phyloP scores from a whole-genome alignment of 768 basidiomycete genomes.

The Mycena leptocephala region DNA sequence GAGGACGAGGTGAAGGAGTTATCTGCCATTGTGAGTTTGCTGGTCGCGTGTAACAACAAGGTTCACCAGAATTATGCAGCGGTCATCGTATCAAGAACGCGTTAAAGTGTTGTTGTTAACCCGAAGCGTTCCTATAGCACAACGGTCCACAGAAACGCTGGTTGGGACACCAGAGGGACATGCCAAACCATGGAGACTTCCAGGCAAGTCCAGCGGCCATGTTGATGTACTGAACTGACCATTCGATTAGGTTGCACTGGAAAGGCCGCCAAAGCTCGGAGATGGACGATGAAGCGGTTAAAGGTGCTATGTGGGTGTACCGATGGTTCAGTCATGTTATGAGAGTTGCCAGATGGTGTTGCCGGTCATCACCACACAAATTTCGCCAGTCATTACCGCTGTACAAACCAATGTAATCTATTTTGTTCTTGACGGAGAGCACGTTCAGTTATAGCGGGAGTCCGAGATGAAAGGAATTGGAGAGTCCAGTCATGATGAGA shows the following conservation, averaged over 20 bases:
- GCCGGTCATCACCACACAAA: background rate
- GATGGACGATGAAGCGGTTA: conserved; percentile 21
- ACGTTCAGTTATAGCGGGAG: too few relatives aligned
- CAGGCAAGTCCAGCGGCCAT: background rate
- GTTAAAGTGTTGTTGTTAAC: conserved; percentile 21
- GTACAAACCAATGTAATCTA: background rate
- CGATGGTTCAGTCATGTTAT: background rate
- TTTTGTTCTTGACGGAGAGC: too few relatives aligned
- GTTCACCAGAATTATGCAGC: background rate
- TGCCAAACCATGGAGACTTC: conserved; percentile 3
- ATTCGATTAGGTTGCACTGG: background rate
- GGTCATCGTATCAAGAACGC: conserved; percentile 22
- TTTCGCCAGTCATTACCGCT: background rate
- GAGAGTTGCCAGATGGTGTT: background rate
- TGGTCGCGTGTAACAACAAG: too few relatives aligned
- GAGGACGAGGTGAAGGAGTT: conserved; percentile 17
- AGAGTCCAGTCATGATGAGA: background rate
- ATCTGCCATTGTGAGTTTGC: conserved; percentile 13
- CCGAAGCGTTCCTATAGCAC: conserved; percentile 25
- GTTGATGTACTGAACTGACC: background rate
- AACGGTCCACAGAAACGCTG: conserved; percentile 11
- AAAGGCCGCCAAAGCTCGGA: background rate
- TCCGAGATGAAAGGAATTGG: too few relatives aligned
- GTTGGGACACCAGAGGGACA: background rate
- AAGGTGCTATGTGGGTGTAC: conserved; percentile 19